phyloP scores from a whole-genome alignment of 805 yeast species.

The Saccharomycopsis guyanensis region DNA sequence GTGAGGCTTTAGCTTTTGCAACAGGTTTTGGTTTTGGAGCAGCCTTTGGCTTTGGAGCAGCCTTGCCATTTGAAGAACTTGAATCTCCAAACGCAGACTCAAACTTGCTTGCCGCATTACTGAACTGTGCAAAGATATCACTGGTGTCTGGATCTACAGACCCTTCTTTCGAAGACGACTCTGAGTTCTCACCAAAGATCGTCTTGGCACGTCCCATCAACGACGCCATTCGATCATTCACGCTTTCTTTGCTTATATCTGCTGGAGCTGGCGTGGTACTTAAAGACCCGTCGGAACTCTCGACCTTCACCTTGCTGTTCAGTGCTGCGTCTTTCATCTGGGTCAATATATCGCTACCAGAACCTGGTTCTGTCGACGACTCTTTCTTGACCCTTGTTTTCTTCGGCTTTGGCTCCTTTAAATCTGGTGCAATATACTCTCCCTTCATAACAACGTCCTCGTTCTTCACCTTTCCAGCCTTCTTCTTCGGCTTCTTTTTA shows the following conservation, averaged over 20 bases:
- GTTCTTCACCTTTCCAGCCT: slow-evolving; percentile 5
- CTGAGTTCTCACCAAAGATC: slow-evolving; percentile 12
- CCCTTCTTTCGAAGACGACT: not conserved
- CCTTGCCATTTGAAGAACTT: not conserved
- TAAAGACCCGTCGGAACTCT: slow-evolving; percentile 1
- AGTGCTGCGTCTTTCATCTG: slow-evolving; percentile 8
- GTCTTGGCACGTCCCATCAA: slow-evolving; percentile 19
- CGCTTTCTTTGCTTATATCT: slow-evolving; percentile 6
- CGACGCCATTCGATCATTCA: slow-evolving; percentile 11
- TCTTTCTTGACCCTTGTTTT: slow-evolving; percentile 17
- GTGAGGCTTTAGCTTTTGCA: slow-evolving; percentile 2
- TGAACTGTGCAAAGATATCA: slow-evolving; percentile 19
- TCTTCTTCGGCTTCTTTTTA: slow-evolving; percentile 14
- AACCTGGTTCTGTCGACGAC: slow-evolving; percentile 10
- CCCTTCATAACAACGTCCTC: slow-evolving; percentile 11
- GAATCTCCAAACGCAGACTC: slow-evolving; percentile 4
- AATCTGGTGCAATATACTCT: slow-evolving; percentile 16
- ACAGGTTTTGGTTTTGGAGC: not conserved
- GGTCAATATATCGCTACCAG: slow-evolving; percentile 1
- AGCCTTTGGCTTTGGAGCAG: not conserved
- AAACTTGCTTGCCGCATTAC: slow-evolving; percentile 16
- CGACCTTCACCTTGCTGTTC: slow-evolving; percentile 1
- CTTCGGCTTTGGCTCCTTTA: slow-evolving; percentile 14
- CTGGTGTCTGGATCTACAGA: slow-evolving; percentile 6
- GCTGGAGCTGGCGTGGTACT: not conserved